A percentile compares a stretch with the other conserved stretches of the same genome.
Evolutionary conservation across 768 basidiomycete genomes (phyloP).

Genomic region (Mycena venus): DNA sequence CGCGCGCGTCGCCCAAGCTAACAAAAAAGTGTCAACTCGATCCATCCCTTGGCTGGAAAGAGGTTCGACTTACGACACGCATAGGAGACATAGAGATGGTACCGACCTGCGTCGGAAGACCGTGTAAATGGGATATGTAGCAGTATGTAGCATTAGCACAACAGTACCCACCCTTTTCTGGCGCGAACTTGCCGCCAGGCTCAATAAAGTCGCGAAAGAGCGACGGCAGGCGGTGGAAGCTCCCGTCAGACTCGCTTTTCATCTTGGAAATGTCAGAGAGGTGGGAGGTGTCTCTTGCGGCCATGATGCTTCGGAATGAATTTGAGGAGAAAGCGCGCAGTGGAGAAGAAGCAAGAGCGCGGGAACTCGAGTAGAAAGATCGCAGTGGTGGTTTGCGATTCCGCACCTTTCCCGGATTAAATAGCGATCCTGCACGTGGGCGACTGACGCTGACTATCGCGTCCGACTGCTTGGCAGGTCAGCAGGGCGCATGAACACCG

Average conservation of each 20-base stretch:
- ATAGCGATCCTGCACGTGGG: constrained; percentile 4
- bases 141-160: neutral
- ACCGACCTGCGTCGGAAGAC: constrained; percentile 59
- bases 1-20: constrained; percentile 95
- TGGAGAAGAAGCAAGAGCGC: no score
- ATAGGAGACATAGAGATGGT: constrained; percentile 78
- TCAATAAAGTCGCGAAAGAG: constrained; percentile 63
- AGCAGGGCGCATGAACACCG: neutral
- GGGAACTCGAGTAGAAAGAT: no score
- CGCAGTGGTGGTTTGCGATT: no score
- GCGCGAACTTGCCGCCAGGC: constrained; percentile 64
- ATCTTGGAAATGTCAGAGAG: constrained; percentile 60
- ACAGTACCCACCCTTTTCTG: constrained; percentile 69
- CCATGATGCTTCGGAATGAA: neutral
- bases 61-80: constrained; percentile 65
- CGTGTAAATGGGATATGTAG: neutral
- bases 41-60: neutral
- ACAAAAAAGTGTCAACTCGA: neutral
- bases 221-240: constrained; percentile 64
- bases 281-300: constrained; percentile 20
- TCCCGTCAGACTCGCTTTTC: constrained; percentile 61
- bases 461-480: neutral
- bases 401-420: neutral
- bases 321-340: neutral
- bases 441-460: neutral